Conservation (phyloP, 371 early-diverging fungal genomes). For the Rozella allomycis region DNA sequence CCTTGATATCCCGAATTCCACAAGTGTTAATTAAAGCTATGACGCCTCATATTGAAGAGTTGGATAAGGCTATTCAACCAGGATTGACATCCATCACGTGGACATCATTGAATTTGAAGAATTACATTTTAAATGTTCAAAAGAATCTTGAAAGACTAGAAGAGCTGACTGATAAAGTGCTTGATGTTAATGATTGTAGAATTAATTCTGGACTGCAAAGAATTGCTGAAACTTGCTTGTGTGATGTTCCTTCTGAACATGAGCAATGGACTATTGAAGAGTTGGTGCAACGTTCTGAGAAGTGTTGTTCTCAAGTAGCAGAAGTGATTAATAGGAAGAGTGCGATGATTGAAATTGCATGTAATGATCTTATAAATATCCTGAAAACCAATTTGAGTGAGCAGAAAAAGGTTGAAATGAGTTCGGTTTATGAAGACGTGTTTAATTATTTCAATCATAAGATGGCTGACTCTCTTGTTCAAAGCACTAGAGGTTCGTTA, state of each 20-base stretch:
- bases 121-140: conserved; percentile 16
- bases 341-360: conserved; percentile 28
- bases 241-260: conserved; percentile 22
- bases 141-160: conserved; percentile 21
- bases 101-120: conserved; percentile 30
- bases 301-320: conserved; percentile 17
- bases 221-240: conserved; percentile 23
- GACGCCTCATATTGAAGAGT: conserved; percentile 27
- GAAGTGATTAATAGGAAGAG: conserved; percentile 22
- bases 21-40: conserved; percentile 18
- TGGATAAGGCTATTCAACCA: conserved; percentile 27
- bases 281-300: conserved; percentile 29
- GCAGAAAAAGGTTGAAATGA: too few species aligned
- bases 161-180: conserved; percentile 28
- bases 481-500: conserved; percentile 29
- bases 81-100: conserved; percentile 31
- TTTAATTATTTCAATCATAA: conserved; percentile 30
- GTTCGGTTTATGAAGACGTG: conserved; percentile 25
- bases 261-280: conserved; percentile 36
- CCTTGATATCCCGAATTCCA: conserved; percentile 17
- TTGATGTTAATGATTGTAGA: conserved; percentile 30
- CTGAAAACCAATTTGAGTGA: conserved; percentile 18
- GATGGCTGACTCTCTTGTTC: conserved; percentile 31
- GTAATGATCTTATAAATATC: conserved; percentile 25
- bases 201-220: conserved; percentile 19